phyloP scores from a whole-genome alignment of 257 asterid genomes.

The Lithospermum erythrorhizon region DNA sequence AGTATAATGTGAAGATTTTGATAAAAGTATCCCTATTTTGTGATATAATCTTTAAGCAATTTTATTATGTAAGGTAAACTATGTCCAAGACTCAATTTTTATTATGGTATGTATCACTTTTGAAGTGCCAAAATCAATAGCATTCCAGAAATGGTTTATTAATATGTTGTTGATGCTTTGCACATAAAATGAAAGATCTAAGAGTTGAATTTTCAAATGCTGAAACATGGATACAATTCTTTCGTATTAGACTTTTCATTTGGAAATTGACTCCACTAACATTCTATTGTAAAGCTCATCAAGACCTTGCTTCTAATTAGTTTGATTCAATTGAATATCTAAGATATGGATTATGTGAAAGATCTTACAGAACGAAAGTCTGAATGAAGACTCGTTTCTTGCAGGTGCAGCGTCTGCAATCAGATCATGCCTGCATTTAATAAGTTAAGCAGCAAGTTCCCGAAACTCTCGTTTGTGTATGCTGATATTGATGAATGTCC shows the following conservation, averaged over 20 bases:
- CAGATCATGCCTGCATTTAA: constrained; percentile 66
- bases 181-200: background rate
- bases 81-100: too few species aligned
- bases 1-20: too few species aligned
- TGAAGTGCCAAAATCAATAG: too few species aligned
- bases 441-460: constrained; percentile 49
- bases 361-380: background rate
- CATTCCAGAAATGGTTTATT: background rate
- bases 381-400: constrained; percentile 3
- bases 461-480: constrained; percentile 58
- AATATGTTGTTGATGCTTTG: background rate
- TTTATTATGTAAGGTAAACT: background rate
- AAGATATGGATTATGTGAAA: background rate
- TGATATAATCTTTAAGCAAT: constrained; percentile 12
- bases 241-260: background rate
- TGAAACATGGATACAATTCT: background rate
- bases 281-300: too few species aligned
- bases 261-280: background rate
- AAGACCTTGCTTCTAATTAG: background rate
- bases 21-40: constrained; percentile 21
- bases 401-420: constrained; percentile 76
- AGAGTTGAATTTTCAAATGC: background rate
- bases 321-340: background rate
- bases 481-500: constrained; percentile 95
- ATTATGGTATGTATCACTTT: too few species aligned